A percentile compares a stretch with the other conserved stretches of the same genome.
These are phyloP conservation scores for Ecytonucleospora hepatopenaei DNA, from an alignment of 371 early-diverging fungal species.

Conservation along the genomic window DNA sequence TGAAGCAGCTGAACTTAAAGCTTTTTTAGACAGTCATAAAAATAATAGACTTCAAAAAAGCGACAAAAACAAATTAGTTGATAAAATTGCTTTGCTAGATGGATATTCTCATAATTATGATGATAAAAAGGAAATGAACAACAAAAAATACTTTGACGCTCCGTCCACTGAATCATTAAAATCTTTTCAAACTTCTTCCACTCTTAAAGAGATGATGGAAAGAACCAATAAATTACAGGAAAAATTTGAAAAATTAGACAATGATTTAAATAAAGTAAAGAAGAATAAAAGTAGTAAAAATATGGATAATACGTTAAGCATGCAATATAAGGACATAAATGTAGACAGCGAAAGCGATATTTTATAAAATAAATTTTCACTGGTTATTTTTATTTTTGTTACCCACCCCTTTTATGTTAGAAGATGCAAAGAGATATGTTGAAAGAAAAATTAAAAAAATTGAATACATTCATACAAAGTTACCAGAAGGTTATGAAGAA, in stretches of 20 bases:
- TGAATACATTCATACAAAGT: conserved; percentile 3
- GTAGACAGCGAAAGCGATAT: conserved; percentile 21
- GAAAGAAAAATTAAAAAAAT: conserved; percentile 12
- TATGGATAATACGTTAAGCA: conserved; percentile 30
- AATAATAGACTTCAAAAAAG: no score
- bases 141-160: conserved; percentile 3
- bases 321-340: conserved; percentile 38
- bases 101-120: no score
- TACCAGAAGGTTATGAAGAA: conserved; percentile 11
- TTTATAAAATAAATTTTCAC: neutral
- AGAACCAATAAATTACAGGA: conserved; percentile 50
- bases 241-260: conserved; percentile 52
- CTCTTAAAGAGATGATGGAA: conserved; percentile 52
- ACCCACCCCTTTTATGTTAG: neutral
- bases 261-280: conserved; percentile 50
- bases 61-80: no score
- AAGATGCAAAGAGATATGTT: conserved; percentile 12
- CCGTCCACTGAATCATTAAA: conserved; percentile 30
- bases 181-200: conserved; percentile 48
- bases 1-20: no score
- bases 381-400: neutral
- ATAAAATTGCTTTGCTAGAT: neutral
- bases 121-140: neutral
- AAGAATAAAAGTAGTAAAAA: conserved; percentile 32
- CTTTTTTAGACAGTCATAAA: no score